A percentile compares a stretch with the other conserved stretches of the same genome.
Evolutionary conservation across 169 alveolate species (phyloP).

Genomic region (Eimeria mitis): DNA sequence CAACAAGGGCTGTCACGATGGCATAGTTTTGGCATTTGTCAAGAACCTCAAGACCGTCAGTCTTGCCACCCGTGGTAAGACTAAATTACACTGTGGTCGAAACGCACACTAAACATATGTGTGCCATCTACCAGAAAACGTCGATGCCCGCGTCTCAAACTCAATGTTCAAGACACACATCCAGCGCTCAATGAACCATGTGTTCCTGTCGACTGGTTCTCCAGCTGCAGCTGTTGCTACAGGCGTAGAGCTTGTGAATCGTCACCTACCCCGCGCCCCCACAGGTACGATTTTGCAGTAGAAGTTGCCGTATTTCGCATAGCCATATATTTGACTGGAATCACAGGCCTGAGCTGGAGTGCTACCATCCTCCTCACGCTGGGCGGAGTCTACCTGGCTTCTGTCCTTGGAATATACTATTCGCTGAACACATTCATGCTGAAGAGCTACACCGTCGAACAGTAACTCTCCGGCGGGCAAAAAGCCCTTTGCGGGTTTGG

Average conservation of each 20-base stretch:
- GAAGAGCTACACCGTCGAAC: slow-evolving; percentile 56
- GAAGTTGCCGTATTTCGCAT: neutral
- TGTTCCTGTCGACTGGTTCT: slow-evolving; percentile 74
- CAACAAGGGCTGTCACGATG: slow-evolving; percentile 80
- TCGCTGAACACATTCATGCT: slow-evolving; percentile 48
- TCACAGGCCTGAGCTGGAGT: slow-evolving; percentile 69
- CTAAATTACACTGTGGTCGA: neutral
- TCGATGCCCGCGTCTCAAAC: slow-evolving; percentile 56
- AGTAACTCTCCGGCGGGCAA: slow-evolving; percentile 26
- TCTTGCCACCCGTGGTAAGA: slow-evolving; percentile 79
- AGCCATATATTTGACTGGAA: neutral
- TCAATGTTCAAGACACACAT: slow-evolving; percentile 63
- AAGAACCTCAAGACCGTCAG: slow-evolving; percentile 70
- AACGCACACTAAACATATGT: neutral
- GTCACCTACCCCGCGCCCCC: slow-evolving; percentile 71
- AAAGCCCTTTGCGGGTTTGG: slow-evolving; percentile 17
- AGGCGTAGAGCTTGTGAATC: slow-evolving; percentile 55
- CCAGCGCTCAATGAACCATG: slow-evolving; percentile 73
- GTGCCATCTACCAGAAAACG: slow-evolving; percentile 41
- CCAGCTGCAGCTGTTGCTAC: slow-evolving; percentile 77
- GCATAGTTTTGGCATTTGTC: slow-evolving; percentile 69
- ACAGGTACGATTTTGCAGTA: slow-evolving; percentile 6
- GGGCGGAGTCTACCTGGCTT: slow-evolving; percentile 69
- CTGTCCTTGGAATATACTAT: slow-evolving; percentile 66
- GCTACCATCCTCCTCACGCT: slow-evolving; percentile 65